phyloP scores from a whole-genome alignment of 2,329 filamentous ascomycete genomes.

The Fusarium paranaense region DNA sequence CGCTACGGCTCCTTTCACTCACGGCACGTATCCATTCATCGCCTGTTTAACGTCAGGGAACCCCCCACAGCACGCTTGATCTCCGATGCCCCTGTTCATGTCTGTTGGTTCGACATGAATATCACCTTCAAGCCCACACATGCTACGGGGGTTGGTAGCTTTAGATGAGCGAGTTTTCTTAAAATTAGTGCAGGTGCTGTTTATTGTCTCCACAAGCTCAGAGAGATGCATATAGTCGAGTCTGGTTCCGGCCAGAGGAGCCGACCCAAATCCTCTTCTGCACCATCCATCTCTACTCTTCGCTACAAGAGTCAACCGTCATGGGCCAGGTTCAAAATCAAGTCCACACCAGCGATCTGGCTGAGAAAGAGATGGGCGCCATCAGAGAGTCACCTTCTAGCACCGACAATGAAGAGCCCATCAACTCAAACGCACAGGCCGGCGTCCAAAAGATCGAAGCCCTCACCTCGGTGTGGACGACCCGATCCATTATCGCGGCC shows the following conservation, averaged over 20 bases:
- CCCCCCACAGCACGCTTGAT: neutral
- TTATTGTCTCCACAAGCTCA: neutral
- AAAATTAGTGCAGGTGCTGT: neutral
- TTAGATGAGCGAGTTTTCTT: neutral
- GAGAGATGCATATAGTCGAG: neutral
- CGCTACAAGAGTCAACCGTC: neutral
- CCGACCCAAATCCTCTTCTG: neutral
- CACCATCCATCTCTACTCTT: neutral
- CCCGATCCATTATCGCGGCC: neutral
- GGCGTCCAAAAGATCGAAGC: slow-evolving; percentile 3
- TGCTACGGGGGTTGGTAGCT: neutral
- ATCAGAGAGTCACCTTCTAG: neutral
- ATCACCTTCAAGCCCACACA: neutral
- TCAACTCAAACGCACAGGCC: neutral
- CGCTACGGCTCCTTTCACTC: neutral
- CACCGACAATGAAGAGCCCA: neutral
- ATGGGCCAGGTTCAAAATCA: neutral
- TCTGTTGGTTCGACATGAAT: neutral
- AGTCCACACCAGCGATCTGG: neutral
- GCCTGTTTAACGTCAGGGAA: neutral
- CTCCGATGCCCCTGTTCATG: neutral
- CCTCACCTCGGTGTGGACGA: neutral
- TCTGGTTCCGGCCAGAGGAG: neutral
- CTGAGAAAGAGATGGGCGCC: neutral
- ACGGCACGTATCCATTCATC: neutral